These are phyloP conservation scores for Pleurotus ostreatus DNA, from an alignment of 768 basidiomycete species.

Conservation along the genomic window DNA sequence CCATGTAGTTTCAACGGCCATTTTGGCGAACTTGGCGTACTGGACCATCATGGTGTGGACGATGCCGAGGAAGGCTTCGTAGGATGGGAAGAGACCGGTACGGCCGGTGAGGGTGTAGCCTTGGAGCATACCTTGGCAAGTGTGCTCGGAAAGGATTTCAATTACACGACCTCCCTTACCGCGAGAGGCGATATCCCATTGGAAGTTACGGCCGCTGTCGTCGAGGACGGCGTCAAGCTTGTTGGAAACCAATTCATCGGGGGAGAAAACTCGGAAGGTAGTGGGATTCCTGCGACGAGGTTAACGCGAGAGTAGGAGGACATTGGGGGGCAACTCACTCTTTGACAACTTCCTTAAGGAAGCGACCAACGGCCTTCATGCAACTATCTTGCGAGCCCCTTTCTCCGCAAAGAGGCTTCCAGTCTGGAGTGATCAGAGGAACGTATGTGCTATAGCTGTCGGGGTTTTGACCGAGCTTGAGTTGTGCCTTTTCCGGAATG, in stretches of 20 bases:
- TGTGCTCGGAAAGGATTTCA: slow-evolving; percentile 88
- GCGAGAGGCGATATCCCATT: slow-evolving; percentile 74
- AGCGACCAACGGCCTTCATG: slow-evolving; percentile 67
- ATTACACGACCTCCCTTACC: slow-evolving; percentile 77
- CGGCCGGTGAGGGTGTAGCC: slow-evolving; percentile 90
- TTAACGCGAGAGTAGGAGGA: background rate
- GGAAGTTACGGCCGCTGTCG: slow-evolving; percentile 67
- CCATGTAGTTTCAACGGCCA: slow-evolving; percentile 70
- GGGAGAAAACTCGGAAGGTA: slow-evolving; percentile 85
- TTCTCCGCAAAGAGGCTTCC: slow-evolving; percentile 49
- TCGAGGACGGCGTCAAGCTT: slow-evolving; percentile 83
- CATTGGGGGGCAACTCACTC: slow-evolving; percentile 30
- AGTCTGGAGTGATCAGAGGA: slow-evolving; percentile 63
- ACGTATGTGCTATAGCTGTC: slow-evolving; percentile 62
- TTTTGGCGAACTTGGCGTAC: slow-evolving; percentile 86
- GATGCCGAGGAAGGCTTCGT: slow-evolving; percentile 91
- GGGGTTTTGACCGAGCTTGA: slow-evolving; percentile 66
- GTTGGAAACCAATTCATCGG: slow-evolving; percentile 85
- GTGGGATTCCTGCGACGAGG: slow-evolving; percentile 55
- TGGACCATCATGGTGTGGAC: slow-evolving; percentile 88
- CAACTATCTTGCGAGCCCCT: slow-evolving; percentile 64
- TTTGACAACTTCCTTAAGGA: slow-evolving; percentile 52
- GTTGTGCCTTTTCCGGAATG: slow-evolving; percentile 49
- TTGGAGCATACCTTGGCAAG: slow-evolving; percentile 87
- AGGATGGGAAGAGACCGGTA: slow-evolving; percentile 82